A percentile compares a stretch with the other conserved stretches of the same genome.
phyloP scores from a whole-genome alignment of 305 asterid genomes.

The Fraxinus greggii region DNA sequence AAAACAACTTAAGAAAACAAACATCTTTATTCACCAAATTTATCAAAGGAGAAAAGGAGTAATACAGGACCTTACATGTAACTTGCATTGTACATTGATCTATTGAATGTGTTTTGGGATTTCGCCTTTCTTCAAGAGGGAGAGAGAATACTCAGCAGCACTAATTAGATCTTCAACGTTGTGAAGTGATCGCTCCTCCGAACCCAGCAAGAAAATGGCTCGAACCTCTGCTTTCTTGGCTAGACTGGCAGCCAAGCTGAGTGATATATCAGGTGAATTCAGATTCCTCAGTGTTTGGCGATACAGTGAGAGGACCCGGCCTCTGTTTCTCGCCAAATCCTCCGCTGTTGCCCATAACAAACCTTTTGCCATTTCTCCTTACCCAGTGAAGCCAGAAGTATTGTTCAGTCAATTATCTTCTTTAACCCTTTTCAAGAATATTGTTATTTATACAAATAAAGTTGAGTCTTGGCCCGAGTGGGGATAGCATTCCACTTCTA shows the following conservation, averaged over 20 bases:
- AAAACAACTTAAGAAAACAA: neutral
- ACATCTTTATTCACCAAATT: neutral
- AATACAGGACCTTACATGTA: neutral
- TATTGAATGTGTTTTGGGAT: conserved; percentile 55
- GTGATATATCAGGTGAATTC: conserved; percentile 67
- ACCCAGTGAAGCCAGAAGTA: neutral
- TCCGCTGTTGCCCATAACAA: conserved; percentile 88
- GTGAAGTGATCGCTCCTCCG: conserved; percentile 72
- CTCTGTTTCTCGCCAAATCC: conserved; percentile 69
- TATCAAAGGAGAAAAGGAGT: neutral
- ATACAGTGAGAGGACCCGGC: conserved; percentile 59
- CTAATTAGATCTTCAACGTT: conserved; percentile 74
- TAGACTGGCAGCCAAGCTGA: conserved; percentile 64
- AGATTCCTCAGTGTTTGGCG: conserved; percentile 78
- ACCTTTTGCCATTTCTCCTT: conserved; percentile 53
- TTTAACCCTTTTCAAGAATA: neutral
- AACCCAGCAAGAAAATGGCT: conserved; percentile 58
- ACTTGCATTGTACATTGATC: neutral
- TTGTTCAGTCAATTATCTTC: neutral
- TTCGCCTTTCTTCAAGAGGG: conserved; percentile 56
- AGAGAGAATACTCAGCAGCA: conserved; percentile 70
- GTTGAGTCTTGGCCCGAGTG: neutral
- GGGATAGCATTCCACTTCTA: neutral
- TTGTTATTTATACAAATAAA: neutral
- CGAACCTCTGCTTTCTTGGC: conserved; percentile 77